These are phyloP conservation scores for Aquilaria sinensis DNA, from an alignment of 345 rosid genomes.

Conservation along the genomic window DNA sequence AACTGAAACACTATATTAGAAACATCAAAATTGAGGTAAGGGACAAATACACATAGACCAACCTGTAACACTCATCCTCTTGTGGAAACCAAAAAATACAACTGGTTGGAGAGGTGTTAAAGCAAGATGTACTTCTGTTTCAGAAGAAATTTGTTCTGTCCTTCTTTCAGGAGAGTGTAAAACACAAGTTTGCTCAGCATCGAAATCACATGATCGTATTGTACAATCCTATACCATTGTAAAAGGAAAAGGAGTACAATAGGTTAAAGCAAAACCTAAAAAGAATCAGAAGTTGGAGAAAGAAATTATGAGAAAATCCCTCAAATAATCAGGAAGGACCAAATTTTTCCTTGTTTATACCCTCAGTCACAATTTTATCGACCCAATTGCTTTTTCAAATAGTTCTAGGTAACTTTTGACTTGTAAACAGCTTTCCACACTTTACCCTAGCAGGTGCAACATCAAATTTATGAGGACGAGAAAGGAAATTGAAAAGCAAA, in stretches of 20 bases:
- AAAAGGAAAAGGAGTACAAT: neutral
- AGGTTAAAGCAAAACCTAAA: neutral
- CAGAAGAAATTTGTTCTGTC: conserved; percentile 62
- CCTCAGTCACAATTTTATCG: no score
- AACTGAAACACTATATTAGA: neutral
- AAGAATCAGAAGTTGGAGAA: neutral
- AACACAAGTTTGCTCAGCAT: conserved; percentile 86
- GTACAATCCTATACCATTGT: conserved; percentile 76
- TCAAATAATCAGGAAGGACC: neutral
- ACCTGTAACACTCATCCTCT: conserved; percentile 98
- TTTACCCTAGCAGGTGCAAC: no score
- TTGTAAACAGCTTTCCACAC: no score
- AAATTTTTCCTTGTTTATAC: no score
- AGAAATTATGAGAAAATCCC: neutral
- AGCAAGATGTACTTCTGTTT: conserved; percentile 91
- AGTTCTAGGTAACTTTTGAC: no score
- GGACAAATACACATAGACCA: conserved; percentile 10
- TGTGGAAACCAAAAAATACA: conserved; percentile 90
- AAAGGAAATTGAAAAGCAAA: no score
- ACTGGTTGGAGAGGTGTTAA: conserved; percentile 93
- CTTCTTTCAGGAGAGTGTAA: conserved; percentile 94
- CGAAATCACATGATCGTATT: conserved; percentile 89
- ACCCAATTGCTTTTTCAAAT: no score
- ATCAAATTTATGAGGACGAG: no score
- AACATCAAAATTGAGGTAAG: conserved; percentile 1